Evolutionary conservation across 768 basidiomycete species (phyloP).

Genomic region (Mycena indigotica): DNA sequence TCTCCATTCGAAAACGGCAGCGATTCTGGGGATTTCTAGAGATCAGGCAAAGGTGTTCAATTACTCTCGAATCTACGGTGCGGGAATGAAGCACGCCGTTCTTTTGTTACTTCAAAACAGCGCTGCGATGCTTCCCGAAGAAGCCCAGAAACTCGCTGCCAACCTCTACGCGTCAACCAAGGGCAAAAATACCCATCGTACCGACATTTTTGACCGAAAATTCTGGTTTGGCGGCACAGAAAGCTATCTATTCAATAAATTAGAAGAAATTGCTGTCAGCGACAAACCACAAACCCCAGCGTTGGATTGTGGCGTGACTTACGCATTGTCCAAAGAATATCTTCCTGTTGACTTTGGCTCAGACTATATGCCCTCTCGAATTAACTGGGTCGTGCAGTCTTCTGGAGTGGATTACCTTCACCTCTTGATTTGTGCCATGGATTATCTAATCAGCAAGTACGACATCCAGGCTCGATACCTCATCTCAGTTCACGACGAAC

Average conservation of each 20-base stretch:
- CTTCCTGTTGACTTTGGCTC: slow-evolving; percentile 78
- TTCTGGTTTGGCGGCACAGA: slow-evolving; percentile 98
- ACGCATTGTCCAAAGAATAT: slow-evolving; percentile 88
- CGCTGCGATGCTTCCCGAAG: slow-evolving; percentile 71
- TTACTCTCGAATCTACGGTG: slow-evolving; percentile 98
- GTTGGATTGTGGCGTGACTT: slow-evolving; percentile 90
- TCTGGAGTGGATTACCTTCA: slow-evolving; percentile 99
- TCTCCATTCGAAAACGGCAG: slow-evolving; percentile 94
- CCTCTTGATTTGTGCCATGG: slow-evolving; percentile 93
- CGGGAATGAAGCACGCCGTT: slow-evolving; percentile 92
- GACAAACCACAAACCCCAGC: slow-evolving; percentile 90
- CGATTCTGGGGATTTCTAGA: slow-evolving; percentile 87
- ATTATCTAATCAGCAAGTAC: slow-evolving; percentile 79
- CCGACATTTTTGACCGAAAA: slow-evolving; percentile 73
- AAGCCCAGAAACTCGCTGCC: slow-evolving; percentile 79
- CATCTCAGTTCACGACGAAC: slow-evolving; percentile 95
- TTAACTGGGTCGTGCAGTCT: slow-evolving; percentile 99
- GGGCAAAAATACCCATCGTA: slow-evolving; percentile 80
- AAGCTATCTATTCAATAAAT: slow-evolving; percentile 95
- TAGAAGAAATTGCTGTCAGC: slow-evolving; percentile 91
- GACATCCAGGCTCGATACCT: slow-evolving; percentile 89
- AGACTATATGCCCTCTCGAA: slow-evolving; percentile 93
- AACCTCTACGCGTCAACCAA: slow-evolving; percentile 92
- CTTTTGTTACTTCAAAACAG: slow-evolving; percentile 86
- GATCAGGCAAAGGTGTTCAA: slow-evolving; percentile 99